Conservation (phyloP, 345 rosid species). For the Adansonia digitata region DNA sequence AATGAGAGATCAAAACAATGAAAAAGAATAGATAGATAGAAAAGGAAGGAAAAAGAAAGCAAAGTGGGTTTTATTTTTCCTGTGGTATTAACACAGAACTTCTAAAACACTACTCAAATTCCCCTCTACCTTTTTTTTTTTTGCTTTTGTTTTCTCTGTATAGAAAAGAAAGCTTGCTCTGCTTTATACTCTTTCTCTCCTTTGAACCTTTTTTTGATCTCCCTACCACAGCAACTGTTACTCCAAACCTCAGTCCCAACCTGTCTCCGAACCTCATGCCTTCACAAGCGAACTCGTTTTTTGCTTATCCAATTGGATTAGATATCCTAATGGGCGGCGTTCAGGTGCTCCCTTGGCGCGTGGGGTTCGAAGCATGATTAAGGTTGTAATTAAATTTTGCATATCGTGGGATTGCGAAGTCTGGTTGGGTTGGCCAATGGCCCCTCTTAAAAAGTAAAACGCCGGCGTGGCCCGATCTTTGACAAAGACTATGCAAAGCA, state of each 20-base stretch:
- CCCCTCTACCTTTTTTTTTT: conserved; percentile 24
- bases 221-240: conserved; percentile 11
- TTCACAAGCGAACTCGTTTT: not conserved
- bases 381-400: not conserved
- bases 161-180: conserved; percentile 30
- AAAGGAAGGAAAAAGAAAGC: not conserved
- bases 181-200: conserved; percentile 37
- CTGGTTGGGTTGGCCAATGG: not conserved
- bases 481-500: not conserved
- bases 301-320: not conserved
- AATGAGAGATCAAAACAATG: conserved; percentile 9
- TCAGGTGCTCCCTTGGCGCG: conserved; percentile 4
- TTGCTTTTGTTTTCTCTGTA: conserved; percentile 20
- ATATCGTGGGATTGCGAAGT: not conserved
- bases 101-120: conserved; percentile 27
- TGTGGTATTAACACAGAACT: not conserved
- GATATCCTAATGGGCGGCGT: not conserved
- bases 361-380: not conserved
- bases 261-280: conserved; percentile 22
- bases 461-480: not conserved
- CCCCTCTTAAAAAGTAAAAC: not conserved
- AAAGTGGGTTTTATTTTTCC: not conserved
- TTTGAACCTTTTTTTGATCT: not conserved
- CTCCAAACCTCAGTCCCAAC: conserved; percentile 21
- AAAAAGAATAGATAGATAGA: not conserved